Conservation (phyloP, 805 yeast genomes). For the Candida sithepensis region DNA sequence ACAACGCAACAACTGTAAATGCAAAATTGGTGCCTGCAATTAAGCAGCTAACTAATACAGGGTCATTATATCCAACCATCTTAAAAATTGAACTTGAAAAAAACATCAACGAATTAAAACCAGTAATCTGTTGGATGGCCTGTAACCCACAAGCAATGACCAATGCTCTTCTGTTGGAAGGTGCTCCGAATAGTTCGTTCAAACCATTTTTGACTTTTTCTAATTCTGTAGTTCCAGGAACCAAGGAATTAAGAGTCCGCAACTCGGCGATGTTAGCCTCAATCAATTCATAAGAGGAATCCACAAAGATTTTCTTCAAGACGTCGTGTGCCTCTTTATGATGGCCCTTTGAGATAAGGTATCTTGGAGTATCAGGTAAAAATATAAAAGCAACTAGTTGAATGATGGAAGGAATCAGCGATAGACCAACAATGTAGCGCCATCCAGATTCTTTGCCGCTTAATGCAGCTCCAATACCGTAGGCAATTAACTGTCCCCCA, state of each 20-base stretch:
- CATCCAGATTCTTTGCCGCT: constrained; percentile 76
- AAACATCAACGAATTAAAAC: constrained; percentile 95
- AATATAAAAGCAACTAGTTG: constrained; percentile 77
- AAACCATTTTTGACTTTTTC: constrained; percentile 57
- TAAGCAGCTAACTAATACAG: constrained; percentile 93
- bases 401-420: constrained; percentile 79
- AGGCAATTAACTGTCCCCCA: constrained; percentile 92
- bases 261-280: constrained; percentile 68
- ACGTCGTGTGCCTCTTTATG: constrained; percentile 65
- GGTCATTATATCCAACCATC: constrained; percentile 80
- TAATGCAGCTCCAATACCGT: constrained; percentile 89
- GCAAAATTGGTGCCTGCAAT: constrained; percentile 93
- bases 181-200: constrained; percentile 58
- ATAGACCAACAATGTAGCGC: constrained; percentile 88
- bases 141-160: constrained; percentile 90
- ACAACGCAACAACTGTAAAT: constrained; percentile 80
- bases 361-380: constrained; percentile 96
- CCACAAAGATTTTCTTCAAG: constrained; percentile 56
- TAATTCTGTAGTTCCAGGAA: constrained; percentile 46
- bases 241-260: constrained; percentile 40
- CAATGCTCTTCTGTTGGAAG: constrained; percentile 85
- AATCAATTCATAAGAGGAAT: constrained; percentile 61
- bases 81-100: constrained; percentile 90
- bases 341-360: constrained; percentile 67
- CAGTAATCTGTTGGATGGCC: constrained; percentile 95